These are phyloP conservation scores for Oxyria digyna DNA, from an alignment of 148 eudicot species.

Conservation along the genomic window DNA sequence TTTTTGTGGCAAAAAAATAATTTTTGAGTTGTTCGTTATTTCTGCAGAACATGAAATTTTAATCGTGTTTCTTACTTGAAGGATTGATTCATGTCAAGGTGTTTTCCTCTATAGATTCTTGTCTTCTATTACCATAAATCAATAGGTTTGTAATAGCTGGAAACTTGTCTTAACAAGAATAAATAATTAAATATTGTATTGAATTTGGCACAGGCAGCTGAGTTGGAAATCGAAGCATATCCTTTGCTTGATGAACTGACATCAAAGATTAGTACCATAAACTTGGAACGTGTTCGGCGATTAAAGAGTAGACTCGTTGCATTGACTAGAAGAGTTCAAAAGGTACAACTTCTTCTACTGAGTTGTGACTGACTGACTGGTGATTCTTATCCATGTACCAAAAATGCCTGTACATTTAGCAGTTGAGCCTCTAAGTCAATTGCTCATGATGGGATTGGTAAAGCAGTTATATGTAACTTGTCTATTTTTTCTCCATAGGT, in stretches of 20 bases:
- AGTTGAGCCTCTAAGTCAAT: no score
- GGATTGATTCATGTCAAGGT: background rate
- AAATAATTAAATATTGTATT: background rate
- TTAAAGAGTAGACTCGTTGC: constrained; percentile 95
- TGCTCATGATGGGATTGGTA: no score
- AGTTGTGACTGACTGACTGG: background rate
- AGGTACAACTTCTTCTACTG: constrained; percentile 30
- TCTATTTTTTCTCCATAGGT: constrained; percentile 33
- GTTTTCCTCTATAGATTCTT: background rate
- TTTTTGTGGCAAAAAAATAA: background rate
- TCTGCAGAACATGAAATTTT: background rate
- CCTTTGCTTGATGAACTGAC: constrained; percentile 97
- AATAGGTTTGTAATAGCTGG: background rate
- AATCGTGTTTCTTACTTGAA: background rate
- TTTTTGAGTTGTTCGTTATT: background rate
- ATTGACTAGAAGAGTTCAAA: constrained; percentile 85
- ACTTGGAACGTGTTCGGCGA: constrained; percentile 82
- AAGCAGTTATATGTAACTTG: background rate
- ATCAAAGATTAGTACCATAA: constrained; percentile 83
- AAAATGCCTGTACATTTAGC: background rate
- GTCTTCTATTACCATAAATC: background rate
- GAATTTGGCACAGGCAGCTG: constrained; percentile 50
- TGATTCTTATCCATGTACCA: background rate
- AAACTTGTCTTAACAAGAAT: background rate
- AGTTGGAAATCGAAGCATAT: constrained; percentile 90